Base-by-base conservation (phyloP, 2,329 filamentous ascomycete genomes). In the Moelleriella libera region DNA sequence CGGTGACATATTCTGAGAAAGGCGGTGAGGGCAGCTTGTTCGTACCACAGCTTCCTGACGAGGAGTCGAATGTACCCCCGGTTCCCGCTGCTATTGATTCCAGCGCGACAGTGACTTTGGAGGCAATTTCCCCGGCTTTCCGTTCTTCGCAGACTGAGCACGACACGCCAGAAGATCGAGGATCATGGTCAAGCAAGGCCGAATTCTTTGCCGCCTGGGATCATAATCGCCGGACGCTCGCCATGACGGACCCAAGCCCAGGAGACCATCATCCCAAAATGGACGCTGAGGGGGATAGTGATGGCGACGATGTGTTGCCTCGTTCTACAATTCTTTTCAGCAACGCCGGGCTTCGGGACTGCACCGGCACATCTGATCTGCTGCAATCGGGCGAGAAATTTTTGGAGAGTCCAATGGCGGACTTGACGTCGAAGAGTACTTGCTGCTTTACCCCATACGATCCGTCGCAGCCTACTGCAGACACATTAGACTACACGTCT, bases 191-290 rank as follows among this genome's bases (percentile, higher is more conserved):
- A 37, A 30, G 30, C 28, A 51, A 47, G 30, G n/a, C 40, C 37
- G 45, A 67, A 28, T 70, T 55, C 45, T 70, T 69, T 45, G 55
- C 55, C 4, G 67, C 68, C 5, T 58, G 68, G 30, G 67, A 66
- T 44, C 53, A 58, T 28, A 70, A 68, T 29, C 45, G 49, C 21
- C 21, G 21, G 21, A 21, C 21, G 21, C 21, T 21, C 21, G 21
- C 21, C 3, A 21, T 21, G 21, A 21, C 3, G 21, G 21, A 21
- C 21, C 21, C 21, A 21, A 21, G 21, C 21, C 21, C 21, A 21
- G 21, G 21, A 21, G 21, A 21, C 21, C 21, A 3, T 21, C 21
- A 21, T 21, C 3, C 21, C 21, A 21, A 21, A 3, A 21, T 3
- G 2, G 21, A 21, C 21, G 21, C 21, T 21, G 21, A 21, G 2